Base-by-base conservation (phyloP, 768 basidiomycete genomes). In the Naematelia encephala region DNA sequence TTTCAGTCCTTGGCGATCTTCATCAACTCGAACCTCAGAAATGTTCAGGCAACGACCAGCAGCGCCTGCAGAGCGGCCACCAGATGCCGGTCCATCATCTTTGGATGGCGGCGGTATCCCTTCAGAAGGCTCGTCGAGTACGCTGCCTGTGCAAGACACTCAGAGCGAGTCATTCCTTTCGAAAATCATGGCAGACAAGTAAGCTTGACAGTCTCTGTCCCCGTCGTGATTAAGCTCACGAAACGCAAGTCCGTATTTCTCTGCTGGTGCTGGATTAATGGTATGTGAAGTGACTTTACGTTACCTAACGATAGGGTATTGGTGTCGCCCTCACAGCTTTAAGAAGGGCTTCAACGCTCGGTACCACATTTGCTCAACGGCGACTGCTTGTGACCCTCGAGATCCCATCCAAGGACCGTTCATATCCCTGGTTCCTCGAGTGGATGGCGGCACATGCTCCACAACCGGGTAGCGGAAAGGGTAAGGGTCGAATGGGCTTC, bases 191-290 rank as follows among this genome's bases (percentile, higher is more conserved):
- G 60, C 66, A 13, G 73, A 74, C 58, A 74, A 74, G 73, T 74
- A 57, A 60, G 73, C 57, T 14, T 14, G n/a, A 4, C 11, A 22
- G n/a, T 12, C 10, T 42, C 13, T 19, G 11, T 1, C 23, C 30
- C 27, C 4, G 28, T 13, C 28, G 27, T 26, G 11, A 16, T 10
- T 11, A 19, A 53, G 21, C 30, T 51, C 21, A 42, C 61, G 52
- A 28, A 50, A 23, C 2, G 16, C 0, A 68, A 99, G 96, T 75
- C 94, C 91, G 34, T 93, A 91, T 80, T 98, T 99, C 74, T 90
- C 94, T 74, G 96, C 94, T 49, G 94, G 96, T 25, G 97, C 97
- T 70, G 96, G 94, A 30, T 83, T 99, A 34, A 93, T 98, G 92
- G 94, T 93, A 65, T 58, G 79, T 61, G 11, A 22, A 5, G 12